phyloP scores from a whole-genome alignment of 2,329 filamentous ascomycete species.

The Dactylellina haptotyla region DNA sequence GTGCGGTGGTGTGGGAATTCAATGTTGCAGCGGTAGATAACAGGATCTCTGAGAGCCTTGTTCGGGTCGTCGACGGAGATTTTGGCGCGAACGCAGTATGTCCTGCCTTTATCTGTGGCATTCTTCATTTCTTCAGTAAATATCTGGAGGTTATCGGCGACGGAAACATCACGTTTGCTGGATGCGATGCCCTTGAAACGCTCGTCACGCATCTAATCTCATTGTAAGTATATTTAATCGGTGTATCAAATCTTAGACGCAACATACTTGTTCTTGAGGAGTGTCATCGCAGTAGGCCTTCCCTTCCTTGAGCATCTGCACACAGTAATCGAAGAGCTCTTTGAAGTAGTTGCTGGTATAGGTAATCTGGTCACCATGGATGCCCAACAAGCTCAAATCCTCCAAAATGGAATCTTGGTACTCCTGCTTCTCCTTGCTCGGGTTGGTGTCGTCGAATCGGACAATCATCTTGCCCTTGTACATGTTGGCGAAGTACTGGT shows the following conservation, averaged over 20 bases:
- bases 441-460: slow-evolving; percentile 97
- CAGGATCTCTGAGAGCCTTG: slow-evolving; percentile 93
- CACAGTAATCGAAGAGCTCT: slow-evolving; percentile 83
- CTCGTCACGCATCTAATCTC: slow-evolving; percentile 76
- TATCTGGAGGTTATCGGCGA: slow-evolving; percentile 84
- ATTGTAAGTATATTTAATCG: neutral
- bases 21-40: slow-evolving; percentile 94
- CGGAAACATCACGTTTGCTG: slow-evolving; percentile 77
- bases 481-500: slow-evolving; percentile 96
- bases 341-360: slow-evolving; percentile 98
- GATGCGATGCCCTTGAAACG: slow-evolving; percentile 85
- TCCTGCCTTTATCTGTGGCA: slow-evolving; percentile 78
- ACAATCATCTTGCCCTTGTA: slow-evolving; percentile 91
- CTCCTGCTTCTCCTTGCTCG: slow-evolving; percentile 95
- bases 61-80: slow-evolving; percentile 91
- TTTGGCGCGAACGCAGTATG: slow-evolving; percentile 94
- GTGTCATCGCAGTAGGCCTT: slow-evolving; percentile 96
- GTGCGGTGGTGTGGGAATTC: slow-evolving; percentile 76
- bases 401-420: slow-evolving; percentile 93
- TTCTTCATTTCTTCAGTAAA: slow-evolving; percentile 90
- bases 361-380: slow-evolving; percentile 84
- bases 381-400: slow-evolving; percentile 88
- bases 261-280: slow-evolving; percentile 73
- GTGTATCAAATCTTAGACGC: neutral
- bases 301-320: slow-evolving; percentile 85